These are phyloP conservation scores for Wickerhamiella cacticola DNA, from an alignment of 805 yeast genomes.

Conservation along the genomic window DNA sequence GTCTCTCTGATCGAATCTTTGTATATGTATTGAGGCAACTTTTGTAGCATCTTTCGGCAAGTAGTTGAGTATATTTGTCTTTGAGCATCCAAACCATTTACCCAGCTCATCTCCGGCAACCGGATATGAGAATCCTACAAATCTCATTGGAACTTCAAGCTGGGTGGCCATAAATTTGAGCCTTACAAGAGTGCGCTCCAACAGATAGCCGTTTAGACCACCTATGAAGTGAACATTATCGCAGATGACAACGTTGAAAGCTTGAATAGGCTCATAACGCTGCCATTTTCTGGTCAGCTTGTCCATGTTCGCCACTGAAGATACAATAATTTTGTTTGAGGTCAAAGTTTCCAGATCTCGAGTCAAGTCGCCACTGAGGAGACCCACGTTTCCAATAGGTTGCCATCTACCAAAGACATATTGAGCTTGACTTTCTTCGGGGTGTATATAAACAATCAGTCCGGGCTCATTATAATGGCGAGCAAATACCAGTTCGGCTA, in stretches of 20 bases:
- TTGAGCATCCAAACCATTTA: conserved; percentile 72
- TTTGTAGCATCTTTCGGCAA: conserved; percentile 42
- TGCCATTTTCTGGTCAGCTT: conserved; percentile 69
- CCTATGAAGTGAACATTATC: conserved; percentile 67
- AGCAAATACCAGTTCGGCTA: conserved; percentile 56
- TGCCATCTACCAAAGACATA: conserved; percentile 40
- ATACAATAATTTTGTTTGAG: conserved; percentile 51
- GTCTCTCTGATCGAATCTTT: conserved; percentile 1
- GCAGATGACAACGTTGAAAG: conserved; percentile 53
- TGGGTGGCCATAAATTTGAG: conserved; percentile 59
- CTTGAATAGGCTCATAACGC: conserved; percentile 52
- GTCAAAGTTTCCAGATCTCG: conserved; percentile 33
- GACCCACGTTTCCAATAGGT: conserved; percentile 45
- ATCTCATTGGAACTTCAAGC: conserved; percentile 43
- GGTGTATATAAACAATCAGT: conserved; percentile 54
- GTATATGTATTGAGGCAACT: background rate
- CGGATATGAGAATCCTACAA: conserved; percentile 60
- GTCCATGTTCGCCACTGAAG: conserved; percentile 75
- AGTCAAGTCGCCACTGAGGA: conserved; percentile 41
- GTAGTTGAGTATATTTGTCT: conserved; percentile 52
- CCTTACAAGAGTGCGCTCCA: conserved; percentile 62
- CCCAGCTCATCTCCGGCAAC: conserved; percentile 68
- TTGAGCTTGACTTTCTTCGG: conserved; percentile 51
- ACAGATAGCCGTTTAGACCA: conserved; percentile 44
- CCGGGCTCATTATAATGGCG: conserved; percentile 64